phyloP scores from a whole-genome alignment of 345 rosid genomes.

The Eucalyptus paniculata region DNA sequence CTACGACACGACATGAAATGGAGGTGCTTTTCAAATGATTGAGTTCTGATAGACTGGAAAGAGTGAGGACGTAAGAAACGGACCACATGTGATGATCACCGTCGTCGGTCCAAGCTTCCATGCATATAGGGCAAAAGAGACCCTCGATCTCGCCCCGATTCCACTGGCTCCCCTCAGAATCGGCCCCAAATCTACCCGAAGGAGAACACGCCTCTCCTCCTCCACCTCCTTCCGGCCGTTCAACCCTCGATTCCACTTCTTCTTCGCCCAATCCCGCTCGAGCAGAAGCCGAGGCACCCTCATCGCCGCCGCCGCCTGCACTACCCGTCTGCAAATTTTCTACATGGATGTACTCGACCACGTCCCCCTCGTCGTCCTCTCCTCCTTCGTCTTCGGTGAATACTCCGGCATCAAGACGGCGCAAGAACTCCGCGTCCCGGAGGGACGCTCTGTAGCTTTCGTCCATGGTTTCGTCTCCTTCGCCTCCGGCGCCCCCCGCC shows the following conservation, averaged over 20 bases:
- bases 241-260: slow-evolving; percentile 11
- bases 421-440: background rate
- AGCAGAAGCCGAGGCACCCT: background rate
- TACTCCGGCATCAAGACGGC: background rate
- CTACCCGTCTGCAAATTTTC: background rate
- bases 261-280: slow-evolving; percentile 3
- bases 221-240: background rate
- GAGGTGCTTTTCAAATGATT: background rate
- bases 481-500: too few species aligned
- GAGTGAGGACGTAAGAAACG: background rate
- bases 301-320: background rate
- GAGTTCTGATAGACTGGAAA: background rate
- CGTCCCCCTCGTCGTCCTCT: background rate
- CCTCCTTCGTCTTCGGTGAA: background rate
- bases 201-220: background rate
- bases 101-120: slow-evolving; percentile 62
- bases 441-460: background rate
- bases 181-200: background rate
- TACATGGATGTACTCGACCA: slow-evolving; percentile 1
- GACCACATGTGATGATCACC: slow-evolving; percentile 79
- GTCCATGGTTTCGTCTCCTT: background rate
- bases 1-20: background rate
- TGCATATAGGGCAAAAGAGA: slow-evolving; percentile 61
- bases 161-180: slow-evolving; percentile 36
- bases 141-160: slow-evolving; percentile 47